phyloP scores from a whole-genome alignment of 2,329 filamentous ascomycete species.

The Teratosphaeria zuluensis region DNA sequence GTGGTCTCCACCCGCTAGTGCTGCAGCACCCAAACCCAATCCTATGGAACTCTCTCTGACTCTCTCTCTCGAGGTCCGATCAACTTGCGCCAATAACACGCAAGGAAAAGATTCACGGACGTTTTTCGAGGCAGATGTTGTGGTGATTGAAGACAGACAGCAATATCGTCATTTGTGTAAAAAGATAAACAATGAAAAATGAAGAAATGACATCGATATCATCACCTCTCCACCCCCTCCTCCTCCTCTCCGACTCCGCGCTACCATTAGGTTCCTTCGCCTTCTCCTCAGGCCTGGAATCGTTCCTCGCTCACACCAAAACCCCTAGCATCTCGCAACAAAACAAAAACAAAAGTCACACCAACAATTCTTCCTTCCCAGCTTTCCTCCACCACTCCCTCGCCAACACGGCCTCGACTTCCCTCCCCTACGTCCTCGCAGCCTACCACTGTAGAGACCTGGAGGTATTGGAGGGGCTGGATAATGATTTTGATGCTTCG shows the following conservation, averaged over 20 bases:
- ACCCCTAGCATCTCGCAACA: no score
- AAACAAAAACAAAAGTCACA: no score
- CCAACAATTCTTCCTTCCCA: no score
- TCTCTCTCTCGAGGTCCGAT: no score
- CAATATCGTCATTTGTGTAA: no score
- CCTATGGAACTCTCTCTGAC: no score
- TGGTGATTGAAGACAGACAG: no score
- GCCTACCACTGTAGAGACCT: conserved; percentile 39
- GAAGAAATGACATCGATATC: background rate
- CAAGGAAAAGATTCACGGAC: no score
- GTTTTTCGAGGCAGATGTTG: no score
- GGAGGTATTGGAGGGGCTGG: conserved; percentile 47
- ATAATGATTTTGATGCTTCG: conserved; percentile 67
- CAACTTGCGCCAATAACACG: no score
- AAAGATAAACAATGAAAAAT: background rate
- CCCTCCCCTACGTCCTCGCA: conserved; percentile 64
- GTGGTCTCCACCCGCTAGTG: no score
- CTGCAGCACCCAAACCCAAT: no score
- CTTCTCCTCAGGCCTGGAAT: conserved; percentile 74
- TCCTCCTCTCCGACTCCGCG: conserved; percentile 71
- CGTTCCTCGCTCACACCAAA: conserved; percentile 62
- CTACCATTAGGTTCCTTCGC: conserved; percentile 79
- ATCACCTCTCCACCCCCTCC: conserved; percentile 51
- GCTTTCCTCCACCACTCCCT: conserved; percentile 62
- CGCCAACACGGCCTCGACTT: conserved; percentile 59